A percentile compares a stretch with the other conserved stretches of the same genome.
Evolutionary conservation across 805 yeast species (phyloP).

Genomic region (Yarrowia sp.): DNA sequence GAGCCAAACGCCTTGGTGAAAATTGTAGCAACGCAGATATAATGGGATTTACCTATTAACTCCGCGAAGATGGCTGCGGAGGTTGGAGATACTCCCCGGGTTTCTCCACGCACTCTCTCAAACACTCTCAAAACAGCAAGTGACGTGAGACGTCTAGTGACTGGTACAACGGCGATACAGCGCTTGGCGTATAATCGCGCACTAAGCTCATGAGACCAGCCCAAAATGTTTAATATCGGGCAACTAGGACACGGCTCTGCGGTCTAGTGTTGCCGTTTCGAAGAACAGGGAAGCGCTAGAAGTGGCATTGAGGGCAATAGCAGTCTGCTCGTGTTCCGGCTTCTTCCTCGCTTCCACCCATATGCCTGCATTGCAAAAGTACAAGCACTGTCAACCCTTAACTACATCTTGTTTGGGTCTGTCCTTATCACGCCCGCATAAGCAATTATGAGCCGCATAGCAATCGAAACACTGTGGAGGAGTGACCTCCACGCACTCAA

Average conservation of each 20-base stretch:
- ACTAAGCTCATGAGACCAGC: conserved; percentile 12
- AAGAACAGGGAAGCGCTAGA: too few species aligned
- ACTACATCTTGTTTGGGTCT: background rate
- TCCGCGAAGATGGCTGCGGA: too few species aligned
- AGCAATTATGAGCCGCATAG: conserved; percentile 25
- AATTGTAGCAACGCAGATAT: too few species aligned
- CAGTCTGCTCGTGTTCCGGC: too few species aligned
- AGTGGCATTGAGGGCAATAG: too few species aligned
- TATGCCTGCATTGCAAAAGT: conserved; percentile 1
- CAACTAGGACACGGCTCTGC: too few species aligned
- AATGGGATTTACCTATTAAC: too few species aligned
- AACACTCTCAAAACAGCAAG: background rate
- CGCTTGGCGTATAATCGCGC: conserved; percentile 21
- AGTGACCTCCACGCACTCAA: background rate
- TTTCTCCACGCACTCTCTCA: background rate
- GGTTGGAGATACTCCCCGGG: too few species aligned
- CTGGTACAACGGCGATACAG: background rate
- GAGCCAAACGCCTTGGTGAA: too few species aligned
- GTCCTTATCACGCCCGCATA: conserved; percentile 1
- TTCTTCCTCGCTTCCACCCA: background rate
- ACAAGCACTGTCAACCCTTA: background rate
- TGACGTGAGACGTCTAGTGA: background rate
- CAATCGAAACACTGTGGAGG: background rate
- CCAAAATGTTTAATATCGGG: background rate
- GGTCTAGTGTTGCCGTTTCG: too few species aligned